These are phyloP conservation scores for Rutstroemia sp. DNA, from an alignment of 2,329 filamentous ascomycete genomes.

Conservation along the genomic window DNA sequence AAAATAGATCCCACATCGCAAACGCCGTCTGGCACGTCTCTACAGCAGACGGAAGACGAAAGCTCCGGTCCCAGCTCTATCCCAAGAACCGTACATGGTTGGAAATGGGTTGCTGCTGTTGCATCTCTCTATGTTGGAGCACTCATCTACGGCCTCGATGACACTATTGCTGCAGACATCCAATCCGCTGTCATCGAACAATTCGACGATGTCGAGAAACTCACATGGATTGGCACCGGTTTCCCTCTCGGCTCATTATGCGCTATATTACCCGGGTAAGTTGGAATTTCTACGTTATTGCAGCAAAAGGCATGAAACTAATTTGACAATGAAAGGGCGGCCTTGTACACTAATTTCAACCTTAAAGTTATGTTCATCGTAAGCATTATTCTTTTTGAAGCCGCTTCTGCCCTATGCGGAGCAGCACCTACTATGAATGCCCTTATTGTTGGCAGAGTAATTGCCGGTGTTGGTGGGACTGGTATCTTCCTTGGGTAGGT, in stretches of 20 bases:
- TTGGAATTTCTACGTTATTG: background rate
- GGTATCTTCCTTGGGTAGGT: constrained; percentile 35
- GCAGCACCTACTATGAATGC: constrained; percentile 30
- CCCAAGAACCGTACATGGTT: background rate
- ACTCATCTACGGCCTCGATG: constrained; percentile 39
- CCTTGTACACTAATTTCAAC: constrained; percentile 17
- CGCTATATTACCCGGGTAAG: background rate
- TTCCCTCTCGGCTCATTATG: constrained; percentile 31
- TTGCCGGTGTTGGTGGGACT: constrained; percentile 30
- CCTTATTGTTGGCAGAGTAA: constrained; percentile 38
- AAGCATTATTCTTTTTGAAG: constrained; percentile 14
- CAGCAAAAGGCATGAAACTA: background rate
- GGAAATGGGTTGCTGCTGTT: background rate
- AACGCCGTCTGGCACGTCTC: background rate
- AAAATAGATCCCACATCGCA: background rate
- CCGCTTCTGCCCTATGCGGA: constrained; percentile 25
- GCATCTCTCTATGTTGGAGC: background rate
- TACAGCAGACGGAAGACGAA: background rate
- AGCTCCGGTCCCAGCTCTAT: background rate
- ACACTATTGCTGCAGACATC: constrained; percentile 43
- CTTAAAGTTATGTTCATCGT: constrained; percentile 18
- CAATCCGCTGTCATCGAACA: constrained; percentile 33
- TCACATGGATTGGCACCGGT: constrained; percentile 34
- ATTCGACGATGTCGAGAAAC: constrained; percentile 30
- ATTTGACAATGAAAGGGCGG: background rate